Conservation (phyloP, 805 yeast genomes). For the Teunomyces cretensis region DNA sequence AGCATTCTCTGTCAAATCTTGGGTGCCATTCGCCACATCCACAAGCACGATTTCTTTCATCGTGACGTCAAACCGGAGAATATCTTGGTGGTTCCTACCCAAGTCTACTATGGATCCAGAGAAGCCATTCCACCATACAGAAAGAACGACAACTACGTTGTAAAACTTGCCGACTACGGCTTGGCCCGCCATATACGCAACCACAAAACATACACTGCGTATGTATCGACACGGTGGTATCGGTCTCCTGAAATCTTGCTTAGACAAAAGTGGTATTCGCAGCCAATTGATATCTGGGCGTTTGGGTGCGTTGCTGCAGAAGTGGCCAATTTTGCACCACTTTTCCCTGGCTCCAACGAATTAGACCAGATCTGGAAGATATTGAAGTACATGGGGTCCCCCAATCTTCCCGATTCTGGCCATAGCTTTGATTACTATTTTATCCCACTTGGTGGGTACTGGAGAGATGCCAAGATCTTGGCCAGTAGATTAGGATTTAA, state of each 20-base stretch:
- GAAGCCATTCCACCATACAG: constrained; percentile 39
- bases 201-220: constrained; percentile 62
- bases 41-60: constrained; percentile 65
- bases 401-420: constrained; percentile 37
- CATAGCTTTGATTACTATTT: constrained; percentile 12
- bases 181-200: constrained; percentile 62
- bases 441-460: constrained; percentile 64
- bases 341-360: constrained; percentile 82
- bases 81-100: constrained; percentile 64
- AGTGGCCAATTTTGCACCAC: constrained; percentile 67
- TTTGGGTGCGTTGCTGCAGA: constrained; percentile 80
- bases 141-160: constrained; percentile 50
- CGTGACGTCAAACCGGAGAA: constrained; percentile 95
- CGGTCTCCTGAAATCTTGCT: constrained; percentile 78
- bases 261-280: constrained; percentile 60
- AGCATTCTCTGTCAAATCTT: constrained; percentile 71
- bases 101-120: constrained; percentile 49
- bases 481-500: constrained; percentile 54
- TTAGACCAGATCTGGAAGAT: constrained; percentile 76
- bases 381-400: constrained; percentile 71
- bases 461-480: constrained; percentile 62
- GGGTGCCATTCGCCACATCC: constrained; percentile 82
- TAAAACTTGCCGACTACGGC: constrained; percentile 81
- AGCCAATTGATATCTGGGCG: constrained; percentile 83
- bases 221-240: constrained; percentile 85